phyloP scores from a whole-genome alignment of 2,329 filamentous ascomycete species.

The Geosmithia flava region DNA sequence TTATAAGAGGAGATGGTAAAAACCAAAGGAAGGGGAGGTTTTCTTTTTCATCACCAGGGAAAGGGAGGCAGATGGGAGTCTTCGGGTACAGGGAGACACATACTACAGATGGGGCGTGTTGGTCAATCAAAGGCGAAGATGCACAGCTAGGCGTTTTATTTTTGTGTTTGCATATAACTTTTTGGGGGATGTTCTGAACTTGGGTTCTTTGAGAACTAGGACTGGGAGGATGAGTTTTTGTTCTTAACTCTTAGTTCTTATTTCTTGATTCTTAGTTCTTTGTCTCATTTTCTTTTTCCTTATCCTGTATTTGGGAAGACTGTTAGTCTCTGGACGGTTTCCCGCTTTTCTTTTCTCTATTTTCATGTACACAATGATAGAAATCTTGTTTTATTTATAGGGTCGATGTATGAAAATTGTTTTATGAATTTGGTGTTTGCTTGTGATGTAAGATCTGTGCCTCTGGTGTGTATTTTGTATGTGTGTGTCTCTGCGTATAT shows the following conservation, averaged over 20 bases:
- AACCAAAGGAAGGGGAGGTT: too few species aligned
- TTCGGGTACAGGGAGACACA: neutral
- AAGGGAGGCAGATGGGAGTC: neutral
- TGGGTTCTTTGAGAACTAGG: neutral
- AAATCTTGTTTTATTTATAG: neutral
- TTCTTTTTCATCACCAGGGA: too few species aligned
- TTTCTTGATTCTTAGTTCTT: too few species aligned
- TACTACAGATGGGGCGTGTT: neutral
- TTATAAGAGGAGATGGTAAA: too few species aligned
- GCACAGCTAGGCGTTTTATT: slow-evolving; percentile 1
- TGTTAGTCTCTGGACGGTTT: neutral
- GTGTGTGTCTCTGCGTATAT: too few species aligned
- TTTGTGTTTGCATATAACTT: neutral
- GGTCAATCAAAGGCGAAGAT: neutral
- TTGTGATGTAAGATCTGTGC: too few species aligned
- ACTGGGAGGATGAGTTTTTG: neutral
- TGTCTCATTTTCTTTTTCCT: neutral
- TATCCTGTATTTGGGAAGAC: neutral
- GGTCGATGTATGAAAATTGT: neutral
- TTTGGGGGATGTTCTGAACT: neutral
- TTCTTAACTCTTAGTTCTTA: too few species aligned
- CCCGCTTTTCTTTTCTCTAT: neutral
- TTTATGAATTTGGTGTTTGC: neutral
- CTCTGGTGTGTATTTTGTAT: too few species aligned
- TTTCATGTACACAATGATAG: neutral